These are phyloP conservation scores for Colletotrichum cordylinicola DNA, from an alignment of 2,329 filamentous ascomycete species.

Conservation along the genomic window DNA sequence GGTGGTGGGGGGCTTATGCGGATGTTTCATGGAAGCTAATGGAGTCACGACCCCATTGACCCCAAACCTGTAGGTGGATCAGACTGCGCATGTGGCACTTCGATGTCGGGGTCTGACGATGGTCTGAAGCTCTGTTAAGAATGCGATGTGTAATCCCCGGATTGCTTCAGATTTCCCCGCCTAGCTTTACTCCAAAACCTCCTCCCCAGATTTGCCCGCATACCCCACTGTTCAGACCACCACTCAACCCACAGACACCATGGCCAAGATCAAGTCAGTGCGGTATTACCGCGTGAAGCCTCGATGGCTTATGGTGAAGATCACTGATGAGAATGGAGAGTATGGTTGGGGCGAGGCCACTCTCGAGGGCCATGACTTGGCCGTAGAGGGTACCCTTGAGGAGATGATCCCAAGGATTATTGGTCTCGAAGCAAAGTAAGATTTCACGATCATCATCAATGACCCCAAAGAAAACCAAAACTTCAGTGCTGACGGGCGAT, in stretches of 20 bases:
- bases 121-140: background rate
- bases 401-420: conserved; percentile 62
- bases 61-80: background rate
- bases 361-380: conserved; percentile 69
- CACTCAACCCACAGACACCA: background rate
- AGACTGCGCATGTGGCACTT: background rate
- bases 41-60: background rate
- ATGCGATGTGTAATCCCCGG: background rate
- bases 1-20: background rate
- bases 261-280: conserved; percentile 58
- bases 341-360: conserved; percentile 72
- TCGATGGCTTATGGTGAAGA: conserved; percentile 73
- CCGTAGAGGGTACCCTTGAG: conserved; percentile 69
- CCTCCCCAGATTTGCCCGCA: background rate
- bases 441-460: background rate
- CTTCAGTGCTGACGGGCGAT: background rate
- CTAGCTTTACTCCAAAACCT: background rate
- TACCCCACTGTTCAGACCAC: background rate
- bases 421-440: conserved; percentile 68
- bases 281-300: conserved; percentile 73
- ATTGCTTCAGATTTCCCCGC: background rate
- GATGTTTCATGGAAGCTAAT: background rate
- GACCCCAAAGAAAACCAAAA: rapidly evolving
- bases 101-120: background rate
- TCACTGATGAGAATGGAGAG: conserved; percentile 63